Evolutionary conservation across 2,329 filamentous ascomycete genomes (phyloP).

Genomic region (Cordyceps farinosa): DNA sequence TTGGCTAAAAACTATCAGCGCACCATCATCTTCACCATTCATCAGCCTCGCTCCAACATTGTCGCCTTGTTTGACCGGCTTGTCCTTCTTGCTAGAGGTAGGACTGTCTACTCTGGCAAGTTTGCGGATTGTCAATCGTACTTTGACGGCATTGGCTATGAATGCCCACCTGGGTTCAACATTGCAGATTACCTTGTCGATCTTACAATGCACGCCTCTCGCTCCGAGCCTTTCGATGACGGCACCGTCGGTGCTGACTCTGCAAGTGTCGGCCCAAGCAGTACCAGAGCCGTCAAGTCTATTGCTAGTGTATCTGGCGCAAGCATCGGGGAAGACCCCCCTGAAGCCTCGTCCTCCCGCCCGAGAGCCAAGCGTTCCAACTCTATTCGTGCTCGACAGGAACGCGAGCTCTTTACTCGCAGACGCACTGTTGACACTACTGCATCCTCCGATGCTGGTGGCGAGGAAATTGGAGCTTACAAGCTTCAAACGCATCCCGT

Average conservation of each 20-base stretch:
- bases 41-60: slow-evolving; percentile 96
- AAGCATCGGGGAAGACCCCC: slow-evolving; percentile 67
- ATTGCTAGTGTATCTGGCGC: slow-evolving; percentile 77
- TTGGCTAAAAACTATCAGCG: slow-evolving; percentile 95
- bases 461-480: slow-evolving; percentile 48
- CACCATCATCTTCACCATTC: slow-evolving; percentile 97
- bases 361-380: slow-evolving; percentile 69
- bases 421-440: slow-evolving; percentile 64
- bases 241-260: slow-evolving; percentile 52
- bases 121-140: slow-evolving; percentile 86
- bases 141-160: slow-evolving; percentile 87
- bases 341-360: slow-evolving; percentile 58
- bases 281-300: slow-evolving; percentile 83
- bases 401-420: slow-evolving; percentile 84
- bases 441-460: slow-evolving; percentile 55
- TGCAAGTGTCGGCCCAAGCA: slow-evolving; percentile 74
- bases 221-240: slow-evolving; percentile 53
- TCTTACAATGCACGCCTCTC: slow-evolving; percentile 90
- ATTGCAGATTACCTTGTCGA: slow-evolving; percentile 98
- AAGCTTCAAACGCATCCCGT: slow-evolving; percentile 47
- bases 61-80: slow-evolving; percentile 94
- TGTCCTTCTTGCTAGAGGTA: slow-evolving; percentile 84
- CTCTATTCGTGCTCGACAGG: slow-evolving; percentile 81
- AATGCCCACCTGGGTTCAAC: slow-evolving; percentile 94
- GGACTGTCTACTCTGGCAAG: slow-evolving; percentile 88